Conservation (phyloP, 139 green algal genomes). For the Volvox reticuliferus region DNA sequence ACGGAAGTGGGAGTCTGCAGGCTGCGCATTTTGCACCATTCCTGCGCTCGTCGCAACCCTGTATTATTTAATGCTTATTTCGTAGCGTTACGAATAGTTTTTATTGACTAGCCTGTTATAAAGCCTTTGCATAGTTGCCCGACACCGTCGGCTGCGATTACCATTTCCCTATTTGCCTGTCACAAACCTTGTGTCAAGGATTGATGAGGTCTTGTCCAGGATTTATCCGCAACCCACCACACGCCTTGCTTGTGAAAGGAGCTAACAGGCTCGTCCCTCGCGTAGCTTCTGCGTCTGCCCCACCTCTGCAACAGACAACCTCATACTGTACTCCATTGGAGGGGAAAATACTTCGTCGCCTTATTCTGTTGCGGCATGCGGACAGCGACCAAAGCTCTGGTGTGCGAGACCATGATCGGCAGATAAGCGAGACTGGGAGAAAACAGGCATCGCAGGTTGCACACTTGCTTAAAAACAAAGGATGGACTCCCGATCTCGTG, state of each 20-base stretch:
- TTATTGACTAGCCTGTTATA: no score
- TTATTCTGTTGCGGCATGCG: conserved; percentile 88
- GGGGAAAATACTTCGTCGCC: conserved; percentile 32
- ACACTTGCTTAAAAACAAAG: conserved; percentile 41
- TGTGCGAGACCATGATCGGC: conserved; percentile 74
- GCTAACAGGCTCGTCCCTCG: neutral
- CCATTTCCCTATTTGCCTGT: neutral
- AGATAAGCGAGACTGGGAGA: conserved; percentile 51
- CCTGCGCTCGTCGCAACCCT: no score
- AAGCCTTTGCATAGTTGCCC: no score
- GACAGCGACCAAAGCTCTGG: conserved; percentile 66
- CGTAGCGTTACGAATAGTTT: no score
- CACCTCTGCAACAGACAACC: neutral
- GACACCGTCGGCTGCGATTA: no score
- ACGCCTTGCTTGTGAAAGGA: neutral
- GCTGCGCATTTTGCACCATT: no score
- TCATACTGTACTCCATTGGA: neutral
- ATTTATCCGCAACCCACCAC: neutral
- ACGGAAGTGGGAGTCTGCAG: no score
- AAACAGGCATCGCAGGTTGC: conserved; percentile 52
- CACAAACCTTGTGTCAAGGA: neutral
- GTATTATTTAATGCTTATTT: no score
- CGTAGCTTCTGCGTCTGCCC: neutral
- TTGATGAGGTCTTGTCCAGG: conserved; percentile 17
- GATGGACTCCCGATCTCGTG: conserved; percentile 85